phyloP scores from a whole-genome alignment of 352 stramenopile species.

The Phytophthora palmivora region DNA sequence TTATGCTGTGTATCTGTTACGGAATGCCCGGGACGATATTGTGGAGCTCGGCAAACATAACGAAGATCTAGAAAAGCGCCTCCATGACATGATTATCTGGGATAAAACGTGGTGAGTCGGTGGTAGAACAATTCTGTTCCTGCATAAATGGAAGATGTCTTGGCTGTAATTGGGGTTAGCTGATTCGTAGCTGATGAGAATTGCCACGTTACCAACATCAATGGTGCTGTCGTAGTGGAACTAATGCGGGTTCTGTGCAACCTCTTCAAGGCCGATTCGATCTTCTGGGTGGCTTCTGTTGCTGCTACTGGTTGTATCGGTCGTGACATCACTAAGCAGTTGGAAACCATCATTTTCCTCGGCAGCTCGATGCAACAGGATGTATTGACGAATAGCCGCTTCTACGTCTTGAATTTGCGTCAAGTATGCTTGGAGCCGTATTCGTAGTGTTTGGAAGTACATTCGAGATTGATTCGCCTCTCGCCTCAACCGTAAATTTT shows the following conservation, averaged over 20 bases:
- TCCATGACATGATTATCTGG: conserved; percentile 45
- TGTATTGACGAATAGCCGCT: conserved; percentile 16
- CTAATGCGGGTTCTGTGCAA: background rate
- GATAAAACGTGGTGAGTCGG: conserved; percentile 43
- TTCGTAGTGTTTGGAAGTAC: background rate
- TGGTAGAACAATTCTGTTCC: too few relatives aligned
- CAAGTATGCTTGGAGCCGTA: background rate
- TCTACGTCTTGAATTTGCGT: conserved; percentile 17
- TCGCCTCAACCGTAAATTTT: conserved; percentile 18
- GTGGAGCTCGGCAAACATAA: conserved; percentile 60
- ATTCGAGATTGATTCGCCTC: conserved; percentile 6
- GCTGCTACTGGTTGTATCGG: conserved; percentile 10
- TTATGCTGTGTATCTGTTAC: conserved; percentile 56
- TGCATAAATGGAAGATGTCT: too few relatives aligned
- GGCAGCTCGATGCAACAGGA: conserved; percentile 4
- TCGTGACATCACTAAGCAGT: background rate
- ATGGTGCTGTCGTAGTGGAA: background rate
- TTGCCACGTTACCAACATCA: background rate
- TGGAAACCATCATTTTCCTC: background rate
- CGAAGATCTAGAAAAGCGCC: conserved; percentile 56
- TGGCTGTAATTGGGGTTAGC: too few relatives aligned
- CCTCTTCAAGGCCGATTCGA: conserved; percentile 4
- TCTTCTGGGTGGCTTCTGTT: conserved; percentile 3
- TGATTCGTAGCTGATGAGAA: background rate
- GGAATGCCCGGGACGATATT: conserved; percentile 73